Base-by-base conservation (phyloP, 345 rosid species). In the Streptanthus diversifolius region DNA sequence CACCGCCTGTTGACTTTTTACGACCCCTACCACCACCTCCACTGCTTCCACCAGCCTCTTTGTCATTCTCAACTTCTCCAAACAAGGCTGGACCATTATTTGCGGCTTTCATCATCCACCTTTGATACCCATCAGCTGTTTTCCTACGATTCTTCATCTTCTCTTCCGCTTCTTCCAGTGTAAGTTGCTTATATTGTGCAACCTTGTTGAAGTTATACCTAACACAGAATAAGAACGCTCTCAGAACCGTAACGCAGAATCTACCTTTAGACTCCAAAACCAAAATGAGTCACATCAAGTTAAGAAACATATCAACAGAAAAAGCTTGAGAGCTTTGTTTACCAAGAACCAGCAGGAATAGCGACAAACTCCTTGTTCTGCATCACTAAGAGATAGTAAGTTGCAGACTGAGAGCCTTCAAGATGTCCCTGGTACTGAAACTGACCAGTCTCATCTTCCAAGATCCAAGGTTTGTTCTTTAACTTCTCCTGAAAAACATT, bases 81-180 rank as follows among this genome's bases (percentile, higher is more conserved):
- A 93, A 90, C 52, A 92, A 90, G n/a, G 96, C 92, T 55, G 97
- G 80, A 58, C 97, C 98, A 63, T 88, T 91, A 72, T 81, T 88
- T 49, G 95, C 97, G 48, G 92, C 91, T 89, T 95, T 91, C 97
- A 95, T 91, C 96, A 95, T 91, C 99, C 97, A 95, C 76, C 99
- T 90, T 77, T 88, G 79, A 76, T 90, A 95, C 63, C 99, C 99
- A 83, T 95, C 99, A 9, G 96, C 99, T 1, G 96, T 95, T 79
- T 90, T 95, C 66, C 93, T 85, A 84, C 98, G 81, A 51, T 91
- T 95, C 83, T 71, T 88, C 92, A 95, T 95, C 85, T 91, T 95
- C 85, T 91, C 99, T 76, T 95, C 98, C 1, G 98, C 99, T 81
- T 95, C 99, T 81, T 95, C 99, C 77, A 95, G 73, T 1, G 99